phyloP scores from a whole-genome alignment of 176 grass and related monocot genomes.

The Pharus latifolius region DNA sequence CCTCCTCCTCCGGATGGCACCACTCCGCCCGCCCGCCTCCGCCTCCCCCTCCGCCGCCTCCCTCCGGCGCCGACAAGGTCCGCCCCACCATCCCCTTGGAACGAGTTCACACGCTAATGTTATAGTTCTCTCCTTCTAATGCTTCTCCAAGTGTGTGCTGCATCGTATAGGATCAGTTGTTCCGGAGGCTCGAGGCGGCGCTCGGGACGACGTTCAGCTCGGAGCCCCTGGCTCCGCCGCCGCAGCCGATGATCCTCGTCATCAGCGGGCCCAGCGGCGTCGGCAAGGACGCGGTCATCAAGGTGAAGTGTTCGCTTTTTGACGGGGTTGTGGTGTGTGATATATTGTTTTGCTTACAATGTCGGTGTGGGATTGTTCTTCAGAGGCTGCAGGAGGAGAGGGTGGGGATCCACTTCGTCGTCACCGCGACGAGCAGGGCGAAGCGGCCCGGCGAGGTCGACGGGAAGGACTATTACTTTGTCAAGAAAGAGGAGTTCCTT shows the following conservation, averaged over 20 bases:
- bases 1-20: constrained; percentile 20
- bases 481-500: constrained; percentile 82
- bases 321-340: not conserved
- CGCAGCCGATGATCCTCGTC: constrained; percentile 71
- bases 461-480: constrained; percentile 90
- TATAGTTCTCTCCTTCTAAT: not conserved
- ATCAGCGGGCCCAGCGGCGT: constrained; percentile 93
- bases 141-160: not conserved
- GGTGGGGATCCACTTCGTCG: constrained; percentile 73
- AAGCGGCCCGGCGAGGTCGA: constrained; percentile 70
- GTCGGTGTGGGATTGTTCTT: not conserved
- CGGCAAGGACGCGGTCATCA: constrained; percentile 93
- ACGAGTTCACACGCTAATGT: not conserved
- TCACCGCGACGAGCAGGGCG: constrained; percentile 65
- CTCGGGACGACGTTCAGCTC: constrained; percentile 80
- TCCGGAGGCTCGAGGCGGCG: constrained; percentile 55
- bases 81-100: no score
- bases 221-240: constrained; percentile 55
- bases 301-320: constrained; percentile 29
- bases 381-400: constrained; percentile 80
- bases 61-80: constrained; percentile 34
- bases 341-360: not conserved
- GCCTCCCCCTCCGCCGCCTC: constrained; percentile 28
- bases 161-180: constrained; percentile 44
- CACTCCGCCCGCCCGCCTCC: constrained; percentile 28